Evolutionary conservation across 2,329 filamentous ascomycete species (phyloP), one percentile per base, ranked within the genome.

Genomic region (Chrysosporium queenslandicum): DNA sequence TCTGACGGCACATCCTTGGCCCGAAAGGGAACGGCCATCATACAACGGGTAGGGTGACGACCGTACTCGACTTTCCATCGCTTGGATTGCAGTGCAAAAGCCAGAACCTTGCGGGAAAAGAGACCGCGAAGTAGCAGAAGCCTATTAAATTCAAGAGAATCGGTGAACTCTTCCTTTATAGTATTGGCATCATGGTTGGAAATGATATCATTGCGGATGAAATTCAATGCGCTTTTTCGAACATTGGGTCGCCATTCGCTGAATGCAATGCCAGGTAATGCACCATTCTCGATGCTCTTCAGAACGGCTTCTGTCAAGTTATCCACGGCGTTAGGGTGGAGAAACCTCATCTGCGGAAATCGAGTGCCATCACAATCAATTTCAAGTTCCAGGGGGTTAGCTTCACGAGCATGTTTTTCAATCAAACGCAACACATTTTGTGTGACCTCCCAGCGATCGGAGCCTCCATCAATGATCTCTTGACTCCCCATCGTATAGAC

Each of bases 61-160:
- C 83, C 82, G 54, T 81, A 87, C 52, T 85, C 76, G 0, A 87
- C 82, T 2, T 77, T 65, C 78, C 79, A 86, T 1, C 82, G 68
- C 58, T 85, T 85, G 9, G 75, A 64, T 0, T 66, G 63, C 0
- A 86, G 65, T 0, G 68, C 69, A 55, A 82, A 84, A 0, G 58
- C 58, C 0, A 86, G 58, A 0, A 86, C 66, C 0, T 78, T 76
- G 0, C 70, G 64, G 0, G 77, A 76, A 7, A 86, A 62, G 0
- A 86, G 68, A 0, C 83, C 68, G 2, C 64, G 53, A 3, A 59
- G 29, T 1, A 68, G 50, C 29, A 69, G 62, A 1, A 70, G 46
- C 14, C 34, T 37, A 9, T 48, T 29, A 16, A 48, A 48, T 18
- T 16, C 27, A 56, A 1, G 56, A 16, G 27, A 3, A 12, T 37